Conservation (phyloP, 352 stramenopile genomes). For the Phytophthora ramorum region DNA sequence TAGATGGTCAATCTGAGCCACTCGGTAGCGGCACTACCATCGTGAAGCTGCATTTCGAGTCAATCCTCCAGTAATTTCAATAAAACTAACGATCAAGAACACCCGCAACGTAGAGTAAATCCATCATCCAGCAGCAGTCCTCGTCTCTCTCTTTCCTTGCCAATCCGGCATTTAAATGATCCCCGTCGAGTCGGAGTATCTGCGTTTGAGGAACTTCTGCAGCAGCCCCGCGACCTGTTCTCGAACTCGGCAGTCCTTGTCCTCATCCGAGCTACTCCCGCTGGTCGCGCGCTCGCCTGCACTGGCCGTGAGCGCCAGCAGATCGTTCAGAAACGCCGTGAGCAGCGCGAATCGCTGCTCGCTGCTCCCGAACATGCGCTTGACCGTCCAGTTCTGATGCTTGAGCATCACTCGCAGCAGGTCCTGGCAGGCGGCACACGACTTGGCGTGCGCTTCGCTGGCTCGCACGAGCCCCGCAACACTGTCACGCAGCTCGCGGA, state of each 20-base stretch:
- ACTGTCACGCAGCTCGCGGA: conserved; percentile 25
- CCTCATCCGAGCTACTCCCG: conserved; percentile 10
- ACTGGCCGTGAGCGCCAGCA: conserved; percentile 26
- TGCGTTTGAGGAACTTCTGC: conserved; percentile 37
- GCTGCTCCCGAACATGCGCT: conserved; percentile 28
- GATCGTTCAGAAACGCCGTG: conserved; percentile 36
- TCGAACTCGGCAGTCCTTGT: conserved; percentile 23
- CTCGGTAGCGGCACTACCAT: too few species aligned
- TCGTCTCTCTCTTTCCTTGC: too few species aligned
- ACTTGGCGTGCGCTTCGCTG: conserved; percentile 13
- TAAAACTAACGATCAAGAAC: neutral
- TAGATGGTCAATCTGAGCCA: too few species aligned
- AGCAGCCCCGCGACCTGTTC: conserved; percentile 25
- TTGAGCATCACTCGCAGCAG: conserved; percentile 13
- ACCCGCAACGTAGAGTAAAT: neutral
- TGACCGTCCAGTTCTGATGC: conserved; percentile 36
- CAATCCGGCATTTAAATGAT: conserved; percentile 36
- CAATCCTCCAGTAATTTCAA: neutral
- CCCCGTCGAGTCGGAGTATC: conserved; percentile 33
- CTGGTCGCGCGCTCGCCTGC: conserved; percentile 8
- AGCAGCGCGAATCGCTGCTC: conserved; percentile 38
- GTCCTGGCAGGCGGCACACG: conserved; percentile 33
- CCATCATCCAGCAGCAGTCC: neutral
- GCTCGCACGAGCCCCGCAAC: conserved; percentile 14
- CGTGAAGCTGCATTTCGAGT: too few species aligned